Evolutionary conservation across 768 basidiomycete species (phyloP).

Genomic region (Termitomyces sp.): DNA sequence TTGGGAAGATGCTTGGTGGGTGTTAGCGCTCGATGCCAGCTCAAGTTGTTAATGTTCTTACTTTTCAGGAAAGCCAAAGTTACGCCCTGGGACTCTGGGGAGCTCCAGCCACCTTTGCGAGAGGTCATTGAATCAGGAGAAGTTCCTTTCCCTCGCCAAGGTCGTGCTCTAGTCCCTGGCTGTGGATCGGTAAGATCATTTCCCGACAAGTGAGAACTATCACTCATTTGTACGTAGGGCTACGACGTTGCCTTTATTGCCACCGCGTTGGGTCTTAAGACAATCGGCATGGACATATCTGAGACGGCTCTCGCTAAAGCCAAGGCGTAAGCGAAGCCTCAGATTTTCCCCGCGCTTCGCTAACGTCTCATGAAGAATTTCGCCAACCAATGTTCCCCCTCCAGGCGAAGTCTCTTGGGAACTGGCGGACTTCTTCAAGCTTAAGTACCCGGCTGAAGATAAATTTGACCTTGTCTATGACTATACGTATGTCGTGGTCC

Average conservation of each 20-base stretch:
- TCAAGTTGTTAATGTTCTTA: background rate
- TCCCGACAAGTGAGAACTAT: background rate
- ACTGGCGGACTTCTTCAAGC: constrained; percentile 50
- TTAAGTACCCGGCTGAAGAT: constrained; percentile 20
- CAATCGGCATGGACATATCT: constrained; percentile 53
- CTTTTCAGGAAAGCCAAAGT: constrained; percentile 36
- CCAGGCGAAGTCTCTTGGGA: constrained; percentile 33
- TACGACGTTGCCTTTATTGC: constrained; percentile 59
- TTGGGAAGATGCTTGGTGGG: constrained; percentile 26
- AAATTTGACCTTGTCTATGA: constrained; percentile 59
- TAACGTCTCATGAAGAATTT: background rate
- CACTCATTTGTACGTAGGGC: constrained; percentile 33
- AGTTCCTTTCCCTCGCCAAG: constrained; percentile 35
- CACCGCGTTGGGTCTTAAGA: constrained; percentile 38
- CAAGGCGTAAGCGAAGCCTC: constrained; percentile 23
- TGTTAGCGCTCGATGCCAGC: background rate
- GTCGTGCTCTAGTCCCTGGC: constrained; percentile 32
- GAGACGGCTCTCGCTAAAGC: constrained; percentile 47
- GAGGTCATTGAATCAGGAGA: constrained; percentile 44
- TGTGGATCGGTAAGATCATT: constrained; percentile 41
- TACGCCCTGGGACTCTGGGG: constrained; percentile 23
- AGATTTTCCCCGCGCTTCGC: background rate
- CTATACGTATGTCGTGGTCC: constrained; percentile 43
- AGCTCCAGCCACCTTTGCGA: constrained; percentile 48
- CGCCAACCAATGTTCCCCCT: constrained; percentile 2